Conservation (phyloP, 2,329 filamentous ascomycete species). For the Sordariomycetes sp. region DNA sequence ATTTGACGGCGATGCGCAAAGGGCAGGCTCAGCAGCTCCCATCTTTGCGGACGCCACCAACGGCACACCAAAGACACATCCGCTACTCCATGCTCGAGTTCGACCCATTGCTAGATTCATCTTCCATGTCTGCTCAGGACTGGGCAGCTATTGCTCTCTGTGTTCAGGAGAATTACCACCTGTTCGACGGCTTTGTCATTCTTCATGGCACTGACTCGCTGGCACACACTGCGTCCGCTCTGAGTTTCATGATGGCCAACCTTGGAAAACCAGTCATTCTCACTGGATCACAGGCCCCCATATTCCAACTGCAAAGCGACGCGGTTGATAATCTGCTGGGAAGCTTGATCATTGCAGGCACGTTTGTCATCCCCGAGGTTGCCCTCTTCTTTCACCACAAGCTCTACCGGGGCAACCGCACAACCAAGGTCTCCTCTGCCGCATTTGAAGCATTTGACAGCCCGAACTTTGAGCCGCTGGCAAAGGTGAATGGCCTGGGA, state of each 20-base stretch:
- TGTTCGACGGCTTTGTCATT: constrained; percentile 86
- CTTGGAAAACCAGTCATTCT: constrained; percentile 86
- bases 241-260: constrained; percentile 89
- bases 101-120: constrained; percentile 75
- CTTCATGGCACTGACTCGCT: constrained; percentile 87
- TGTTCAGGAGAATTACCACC: constrained; percentile 76
- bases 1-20: constrained; percentile 40
- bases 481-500: constrained; percentile 70
- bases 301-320: constrained; percentile 85
- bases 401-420: constrained; percentile 79
- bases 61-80: constrained; percentile 70
- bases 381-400: constrained; percentile 91
- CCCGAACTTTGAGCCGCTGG: constrained; percentile 77
- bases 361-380: constrained; percentile 88
- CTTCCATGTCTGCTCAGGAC: constrained; percentile 76
- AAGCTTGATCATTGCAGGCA: constrained; percentile 81
- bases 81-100: constrained; percentile 83
- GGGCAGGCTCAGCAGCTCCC: constrained; percentile 44
- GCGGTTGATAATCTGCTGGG: constrained; percentile 85
- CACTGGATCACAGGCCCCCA: constrained; percentile 75
- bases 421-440: constrained; percentile 80
- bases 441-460: constrained; percentile 82
- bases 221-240: constrained; percentile 78
- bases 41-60: constrained; percentile 70
- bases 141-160: constrained; percentile 78